Base-by-base conservation (phyloP, 2,329 filamentous ascomycete species). In the Aphanoascus verrucosus region DNA sequence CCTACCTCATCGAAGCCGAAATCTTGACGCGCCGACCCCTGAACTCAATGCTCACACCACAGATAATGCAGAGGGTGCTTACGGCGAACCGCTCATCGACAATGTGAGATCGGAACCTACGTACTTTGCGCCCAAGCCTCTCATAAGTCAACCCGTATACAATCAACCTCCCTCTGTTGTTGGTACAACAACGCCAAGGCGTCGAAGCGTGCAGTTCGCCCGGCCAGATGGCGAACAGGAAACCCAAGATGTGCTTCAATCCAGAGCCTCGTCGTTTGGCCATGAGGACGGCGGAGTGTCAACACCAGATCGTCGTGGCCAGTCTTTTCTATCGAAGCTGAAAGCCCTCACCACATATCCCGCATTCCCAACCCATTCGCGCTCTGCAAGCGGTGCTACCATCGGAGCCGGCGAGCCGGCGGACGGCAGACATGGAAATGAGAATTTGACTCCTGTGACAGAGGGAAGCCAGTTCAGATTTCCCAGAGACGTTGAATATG, bases 121-220 rank as follows among this genome's bases (percentile, higher is more conserved):
- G n/a, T 47, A 40, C 31, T 14, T 34, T 2, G 9, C 28, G 28
- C 40, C 20, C 17, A 40, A 8, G n/a, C n/a, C n/a, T n/a, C n/a
- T n/a, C n/a, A 37, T n/a, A 2, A 46, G 23, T n/a, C 43, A 52
- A 32, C 20, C 42, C 12, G 15, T 23, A 7, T 14, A 14, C 7
- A 2, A 46, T 20, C 50, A 14, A 28, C 20, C 35, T 8, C 45
- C 65, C 11, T 65, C 65, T 11, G 43, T 59, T 3, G 58, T 61
- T 1, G 65, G 61, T 2, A 56, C 63, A 7, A 60, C 72, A 5
- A 73, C 74, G 19, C 65, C 69, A 1, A 74, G 75, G 17, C 74
- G 81, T 49, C 78, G 80, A 53, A 91, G 84, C 64, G 86, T 94
- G 2, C 87, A 93, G 61, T 93, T 94, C 64, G 81, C 79, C 1